Evolutionary conservation across 2,329 filamentous ascomycete species (phyloP).

Genomic region (Penicillium sp.): DNA sequence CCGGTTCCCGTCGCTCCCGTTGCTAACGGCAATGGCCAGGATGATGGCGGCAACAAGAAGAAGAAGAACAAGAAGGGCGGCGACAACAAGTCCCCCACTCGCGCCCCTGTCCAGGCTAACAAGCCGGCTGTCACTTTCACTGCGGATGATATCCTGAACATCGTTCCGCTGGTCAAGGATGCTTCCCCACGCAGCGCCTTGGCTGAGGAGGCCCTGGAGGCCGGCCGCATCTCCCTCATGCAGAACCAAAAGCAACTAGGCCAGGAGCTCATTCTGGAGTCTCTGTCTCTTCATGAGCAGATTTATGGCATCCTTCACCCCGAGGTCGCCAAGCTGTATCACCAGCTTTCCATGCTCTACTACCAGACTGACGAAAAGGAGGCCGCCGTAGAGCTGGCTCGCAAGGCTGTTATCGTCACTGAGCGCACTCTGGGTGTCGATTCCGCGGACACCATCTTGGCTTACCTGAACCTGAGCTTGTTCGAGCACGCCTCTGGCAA

Average conservation of each 20-base stretch:
- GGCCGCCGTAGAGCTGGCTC: slow-evolving; percentile 88
- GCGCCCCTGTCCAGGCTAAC: slow-evolving; percentile 47
- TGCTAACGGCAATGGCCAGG: slow-evolving; percentile 38
- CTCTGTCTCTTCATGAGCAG: slow-evolving; percentile 92
- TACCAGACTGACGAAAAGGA: slow-evolving; percentile 98
- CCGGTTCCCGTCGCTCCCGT: slow-evolving; percentile 44
- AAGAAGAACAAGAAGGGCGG: slow-evolving; percentile 65
- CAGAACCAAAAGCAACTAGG: slow-evolving; percentile 95
- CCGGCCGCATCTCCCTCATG: slow-evolving; percentile 91
- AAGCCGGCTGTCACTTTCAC: slow-evolving; percentile 67
- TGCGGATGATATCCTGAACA: slow-evolving; percentile 84
- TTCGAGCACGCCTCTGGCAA: slow-evolving; percentile 93
- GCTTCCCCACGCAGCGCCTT: slow-evolving; percentile 86
- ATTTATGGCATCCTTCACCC: slow-evolving; percentile 98
- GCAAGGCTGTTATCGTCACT: slow-evolving; percentile 94
- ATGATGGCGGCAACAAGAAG: slow-evolving; percentile 55
- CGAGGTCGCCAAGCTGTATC: slow-evolving; percentile 93
- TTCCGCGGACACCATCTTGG: slow-evolving; percentile 88
- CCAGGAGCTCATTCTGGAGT: slow-evolving; percentile 94
- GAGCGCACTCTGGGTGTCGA: slow-evolving; percentile 94
- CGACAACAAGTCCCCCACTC: slow-evolving; percentile 53
- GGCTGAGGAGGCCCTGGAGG: slow-evolving; percentile 93
- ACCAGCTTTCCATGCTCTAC: slow-evolving; percentile 92
- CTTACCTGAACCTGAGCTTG: slow-evolving; percentile 92
- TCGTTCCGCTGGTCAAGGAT: slow-evolving; percentile 95